Evolutionary conservation across 2,329 filamentous ascomycete species (phyloP), one percentile per base, ranked within the genome.

Genomic region (Biscogniauxia mediterranea): DNA sequence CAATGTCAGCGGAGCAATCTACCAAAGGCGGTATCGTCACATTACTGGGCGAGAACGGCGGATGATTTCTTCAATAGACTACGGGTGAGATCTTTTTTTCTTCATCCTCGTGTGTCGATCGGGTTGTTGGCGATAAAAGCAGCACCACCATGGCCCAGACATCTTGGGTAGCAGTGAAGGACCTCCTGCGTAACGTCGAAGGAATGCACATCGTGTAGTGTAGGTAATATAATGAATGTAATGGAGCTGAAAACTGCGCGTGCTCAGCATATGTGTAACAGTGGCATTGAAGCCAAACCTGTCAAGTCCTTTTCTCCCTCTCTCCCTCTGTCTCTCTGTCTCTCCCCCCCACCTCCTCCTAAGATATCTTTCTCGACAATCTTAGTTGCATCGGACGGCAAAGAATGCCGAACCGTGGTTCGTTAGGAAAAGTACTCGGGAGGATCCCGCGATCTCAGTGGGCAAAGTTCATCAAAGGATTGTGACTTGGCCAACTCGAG

Each of bases 361-460:
- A 23, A 23, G 23, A 23, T 23, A 23, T 15, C 38, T 46, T n/a
- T 46, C 38, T 46, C 38, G 38, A 46, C 38, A 46, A n/a, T 15
- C 17, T n/a, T 46, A n/a, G 25, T 26, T 32, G 52, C 21, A 21
- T 20, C 28, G 7, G 8, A 55, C 54, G 38, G 54, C n/a, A 21
- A 49, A 20, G 20, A 54, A 46, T 17, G 26, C 56, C 56, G 56
- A 53, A 49, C 56, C 56, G 53, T 58, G 56, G 56, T 58, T 49
- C 51, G 20, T 51, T 23, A 26, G 15, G 56, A 17, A 23, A 28
- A 52, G 25, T 32, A 15, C 9, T 54, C 56, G 56, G 56, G 56
- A 58, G 32, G 56, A 58, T 54, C 50, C 51, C 32, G 52, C 56
- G 56, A 54, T 54, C 50, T 58, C 28, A 25, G 2, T 20, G n/a